Percentiles rank a stretch among this genome's conserved stretches.
Evolutionary conservation across 1,284 basidiomycete genomes (phyloP).

Genomic region (Exobasidium rhododendri): DNA sequence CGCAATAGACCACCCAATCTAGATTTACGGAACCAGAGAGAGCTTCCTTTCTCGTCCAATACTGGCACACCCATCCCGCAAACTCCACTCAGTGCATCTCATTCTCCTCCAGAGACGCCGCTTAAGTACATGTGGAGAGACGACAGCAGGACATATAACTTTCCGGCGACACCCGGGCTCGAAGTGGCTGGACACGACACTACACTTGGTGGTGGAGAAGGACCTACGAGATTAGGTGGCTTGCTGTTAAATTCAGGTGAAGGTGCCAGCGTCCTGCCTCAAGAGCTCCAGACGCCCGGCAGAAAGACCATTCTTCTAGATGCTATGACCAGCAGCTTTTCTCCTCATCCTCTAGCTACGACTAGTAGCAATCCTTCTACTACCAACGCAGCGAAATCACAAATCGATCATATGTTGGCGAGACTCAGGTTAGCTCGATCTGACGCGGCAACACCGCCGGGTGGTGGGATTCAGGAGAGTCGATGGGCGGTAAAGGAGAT

Average conservation of each 20-base stretch:
- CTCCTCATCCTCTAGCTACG: neutral
- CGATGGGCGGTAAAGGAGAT: conserved; percentile 24
- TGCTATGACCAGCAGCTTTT: too few species aligned
- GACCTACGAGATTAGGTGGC: conserved; percentile 22
- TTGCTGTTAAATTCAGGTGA: neutral
- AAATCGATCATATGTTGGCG: conserved; percentile 35
- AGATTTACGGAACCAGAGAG: too few species aligned
- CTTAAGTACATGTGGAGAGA: conserved; percentile 27
- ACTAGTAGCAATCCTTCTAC: neutral
- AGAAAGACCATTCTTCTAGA: too few species aligned
- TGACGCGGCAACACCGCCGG: conserved; percentile 8
- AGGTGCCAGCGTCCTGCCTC: neutral
- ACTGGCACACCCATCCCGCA: conserved; percentile 18
- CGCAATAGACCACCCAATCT: neutral
- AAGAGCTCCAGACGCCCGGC: neutral
- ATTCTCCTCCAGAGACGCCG: conserved; percentile 41
- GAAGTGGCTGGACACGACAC: neutral
- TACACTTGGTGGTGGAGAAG: neutral
- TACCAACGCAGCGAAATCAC: conserved; percentile 10
- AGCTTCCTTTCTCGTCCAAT: too few species aligned
- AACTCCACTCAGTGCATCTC: conserved; percentile 41
- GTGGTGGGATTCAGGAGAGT: conserved; percentile 24
- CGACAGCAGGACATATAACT: neutral
- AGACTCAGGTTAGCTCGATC: conserved; percentile 26
- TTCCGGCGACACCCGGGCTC: neutral